Percentiles rank a stretch among this genome's conserved stretches.
Conservation (phyloP, 495 filamentous ascomycete species). For the Mytilinidion resinicola region DNA sequence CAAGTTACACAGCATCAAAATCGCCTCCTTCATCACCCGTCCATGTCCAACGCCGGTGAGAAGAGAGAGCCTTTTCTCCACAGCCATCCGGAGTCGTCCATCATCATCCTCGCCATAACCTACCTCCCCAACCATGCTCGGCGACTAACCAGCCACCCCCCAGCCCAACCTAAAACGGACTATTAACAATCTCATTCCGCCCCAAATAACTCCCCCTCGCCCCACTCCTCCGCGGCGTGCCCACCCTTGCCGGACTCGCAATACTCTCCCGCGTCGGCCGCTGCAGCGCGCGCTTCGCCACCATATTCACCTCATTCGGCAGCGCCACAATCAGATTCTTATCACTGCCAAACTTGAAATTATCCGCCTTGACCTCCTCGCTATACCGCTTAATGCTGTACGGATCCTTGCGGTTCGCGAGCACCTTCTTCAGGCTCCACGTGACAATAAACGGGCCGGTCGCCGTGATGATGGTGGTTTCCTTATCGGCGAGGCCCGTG, state of each 20-base stretch:
- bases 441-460: constrained; percentile 96
- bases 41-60: too few species aligned
- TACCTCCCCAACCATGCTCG: too few species aligned
- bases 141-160: neutral
- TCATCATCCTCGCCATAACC: too few species aligned
- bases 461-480: constrained; percentile 93
- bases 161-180: constrained; percentile 64
- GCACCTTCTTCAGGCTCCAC: constrained; percentile 86
- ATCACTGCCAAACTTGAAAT: constrained; percentile 94
- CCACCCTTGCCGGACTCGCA: constrained; percentile 53
- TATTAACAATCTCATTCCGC: constrained; percentile 75
- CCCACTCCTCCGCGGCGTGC: constrained; percentile 40
- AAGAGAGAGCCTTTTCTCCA: too few species aligned
- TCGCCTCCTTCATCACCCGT: too few species aligned
- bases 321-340: constrained; percentile 97
- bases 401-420: constrained; percentile 70
- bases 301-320: constrained; percentile 97
- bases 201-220: constrained; percentile 52
- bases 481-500: constrained; percentile 68
- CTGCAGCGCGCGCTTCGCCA: constrained; percentile 74
- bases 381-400: constrained; percentile 94
- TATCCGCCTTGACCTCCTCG: constrained; percentile 96
- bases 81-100: too few species aligned
- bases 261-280: constrained; percentile 92
- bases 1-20: too few species aligned